phyloP scores from a whole-genome alignment of 352 stramenopile genomes.

The Phytophthora litchii region DNA sequence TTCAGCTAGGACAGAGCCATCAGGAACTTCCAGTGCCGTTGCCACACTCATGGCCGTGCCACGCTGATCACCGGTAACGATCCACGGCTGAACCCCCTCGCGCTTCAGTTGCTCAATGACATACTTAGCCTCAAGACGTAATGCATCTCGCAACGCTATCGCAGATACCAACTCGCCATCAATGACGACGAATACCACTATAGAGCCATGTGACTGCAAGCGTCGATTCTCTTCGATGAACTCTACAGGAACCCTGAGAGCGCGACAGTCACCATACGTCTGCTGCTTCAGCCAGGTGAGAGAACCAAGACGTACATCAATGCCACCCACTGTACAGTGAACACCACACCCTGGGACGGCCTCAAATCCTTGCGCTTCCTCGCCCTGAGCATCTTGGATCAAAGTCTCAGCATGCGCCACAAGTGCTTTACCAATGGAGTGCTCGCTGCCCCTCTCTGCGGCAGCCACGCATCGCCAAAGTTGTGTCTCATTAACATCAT shows the following conservation, averaged over 20 bases:
- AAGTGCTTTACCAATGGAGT: conserved; percentile 68
- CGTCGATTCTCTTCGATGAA: conserved; percentile 49
- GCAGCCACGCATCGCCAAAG: conserved; percentile 57
- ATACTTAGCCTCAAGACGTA: conserved; percentile 53
- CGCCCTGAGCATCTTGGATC: conserved; percentile 16
- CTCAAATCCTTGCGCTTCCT: conserved; percentile 44
- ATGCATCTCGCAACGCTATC: conserved; percentile 58
- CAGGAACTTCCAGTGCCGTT: conserved; percentile 49
- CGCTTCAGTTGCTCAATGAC: conserved; percentile 62
- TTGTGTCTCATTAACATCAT: conserved; percentile 13
- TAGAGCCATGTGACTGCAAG: conserved; percentile 57
- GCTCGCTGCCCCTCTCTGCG: conserved; percentile 65
- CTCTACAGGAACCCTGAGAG: conserved; percentile 45
- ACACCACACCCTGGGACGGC: conserved; percentile 70
- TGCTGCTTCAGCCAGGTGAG: conserved; percentile 71
- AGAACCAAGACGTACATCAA: conserved; percentile 57
- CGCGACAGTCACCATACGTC: conserved; percentile 27
- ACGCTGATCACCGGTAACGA: conserved; percentile 79
- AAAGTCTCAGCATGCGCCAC: conserved; percentile 46
- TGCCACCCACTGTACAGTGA: conserved; percentile 39
- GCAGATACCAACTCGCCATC: conserved; percentile 57
- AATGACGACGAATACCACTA: conserved; percentile 66
- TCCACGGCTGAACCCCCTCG: conserved; percentile 70
- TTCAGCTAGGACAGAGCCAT: conserved; percentile 65
- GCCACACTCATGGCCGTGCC: conserved; percentile 65